These are phyloP conservation scores for Syzygium jambos DNA, from an alignment of 345 rosid species.

Conservation along the genomic window DNA sequence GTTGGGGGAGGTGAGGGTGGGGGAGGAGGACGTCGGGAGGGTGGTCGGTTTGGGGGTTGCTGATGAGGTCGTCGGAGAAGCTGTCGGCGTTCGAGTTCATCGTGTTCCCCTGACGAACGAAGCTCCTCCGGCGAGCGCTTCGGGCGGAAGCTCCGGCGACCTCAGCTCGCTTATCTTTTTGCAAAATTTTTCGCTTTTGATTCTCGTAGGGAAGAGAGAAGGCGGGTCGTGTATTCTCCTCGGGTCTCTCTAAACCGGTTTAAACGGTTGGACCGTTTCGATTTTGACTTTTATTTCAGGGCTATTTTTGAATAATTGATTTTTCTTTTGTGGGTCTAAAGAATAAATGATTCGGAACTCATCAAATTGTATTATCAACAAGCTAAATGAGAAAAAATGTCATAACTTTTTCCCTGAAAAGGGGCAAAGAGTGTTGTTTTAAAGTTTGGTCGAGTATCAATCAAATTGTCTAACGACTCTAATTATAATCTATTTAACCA, in stretches of 20 bases:
- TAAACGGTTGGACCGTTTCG: not conserved
- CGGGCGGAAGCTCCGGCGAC: not conserved
- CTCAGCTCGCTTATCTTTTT: not conserved
- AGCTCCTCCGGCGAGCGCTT: not conserved
- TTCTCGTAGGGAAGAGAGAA: not conserved
- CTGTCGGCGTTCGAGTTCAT: constrained; percentile 1
- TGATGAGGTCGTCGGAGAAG: not conserved
- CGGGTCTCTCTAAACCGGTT: not conserved
- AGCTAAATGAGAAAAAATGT: not conserved
- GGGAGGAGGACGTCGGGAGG: not conserved
- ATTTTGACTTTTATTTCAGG: not conserved
- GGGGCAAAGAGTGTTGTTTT: not conserved
- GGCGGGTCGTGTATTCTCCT: not conserved
- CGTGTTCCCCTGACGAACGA: not conserved
- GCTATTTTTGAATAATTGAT: not conserved
- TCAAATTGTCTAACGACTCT: too few relatives aligned
- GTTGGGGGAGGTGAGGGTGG: constrained; percentile 1
- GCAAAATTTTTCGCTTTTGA: not conserved
- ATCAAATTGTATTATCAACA: not conserved
- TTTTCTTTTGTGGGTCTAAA: not conserved
- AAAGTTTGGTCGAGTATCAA: not conserved
- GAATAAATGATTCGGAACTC: not conserved
- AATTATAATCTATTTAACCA: not conserved
- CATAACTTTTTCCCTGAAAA: not conserved
- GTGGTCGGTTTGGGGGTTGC: constrained; percentile 1